A percentile compares a stretch with the other conserved stretches of the same genome.
Conservation (phyloP, 1,284 basidiomycete species). For the Ceratobasidium sp. region DNA sequence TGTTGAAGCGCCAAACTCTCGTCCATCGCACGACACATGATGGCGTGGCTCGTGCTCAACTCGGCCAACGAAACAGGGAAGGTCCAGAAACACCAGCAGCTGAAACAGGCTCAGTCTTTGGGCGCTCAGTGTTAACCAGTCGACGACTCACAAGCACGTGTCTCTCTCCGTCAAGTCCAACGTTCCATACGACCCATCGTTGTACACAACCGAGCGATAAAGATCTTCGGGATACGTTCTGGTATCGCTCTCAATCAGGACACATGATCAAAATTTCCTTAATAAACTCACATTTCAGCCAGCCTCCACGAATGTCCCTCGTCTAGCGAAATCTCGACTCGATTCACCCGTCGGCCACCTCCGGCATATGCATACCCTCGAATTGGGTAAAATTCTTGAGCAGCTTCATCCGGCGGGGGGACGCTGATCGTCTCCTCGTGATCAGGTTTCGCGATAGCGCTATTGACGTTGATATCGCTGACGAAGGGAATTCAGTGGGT, state of each 20-base stretch:
- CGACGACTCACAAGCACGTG: conserved; percentile 61
- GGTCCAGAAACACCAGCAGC: conserved; percentile 77
- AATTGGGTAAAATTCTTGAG: conserved; percentile 57
- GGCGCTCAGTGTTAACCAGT: neutral
- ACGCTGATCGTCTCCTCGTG: conserved; percentile 66
- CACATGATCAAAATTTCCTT: neutral
- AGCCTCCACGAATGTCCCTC: conserved; percentile 69
- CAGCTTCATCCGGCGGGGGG: conserved; percentile 36
- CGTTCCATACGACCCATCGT: conserved; percentile 57
- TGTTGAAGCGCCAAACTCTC: conserved; percentile 66
- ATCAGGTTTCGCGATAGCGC: conserved; percentile 69
- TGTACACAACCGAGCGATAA: conserved; percentile 59
- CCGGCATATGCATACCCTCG: conserved; percentile 76
- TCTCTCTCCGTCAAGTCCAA: conserved; percentile 67
- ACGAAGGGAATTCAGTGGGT: conserved; percentile 48
- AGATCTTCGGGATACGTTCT: conserved; percentile 68
- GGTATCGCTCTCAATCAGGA: neutral
- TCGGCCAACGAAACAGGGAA: conserved; percentile 59
- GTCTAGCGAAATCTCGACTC: conserved; percentile 73
- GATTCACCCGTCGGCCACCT: conserved; percentile 70
- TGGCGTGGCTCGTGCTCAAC: conserved; percentile 59
- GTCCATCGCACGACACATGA: conserved; percentile 72
- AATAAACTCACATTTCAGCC: conserved; percentile 59
- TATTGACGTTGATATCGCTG: conserved; percentile 74
- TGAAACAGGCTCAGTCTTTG: conserved; percentile 47